Evolutionary conservation across 768 basidiomycete genomes (phyloP).

Genomic region (Rhodotorula kratochvilovae): DNA sequence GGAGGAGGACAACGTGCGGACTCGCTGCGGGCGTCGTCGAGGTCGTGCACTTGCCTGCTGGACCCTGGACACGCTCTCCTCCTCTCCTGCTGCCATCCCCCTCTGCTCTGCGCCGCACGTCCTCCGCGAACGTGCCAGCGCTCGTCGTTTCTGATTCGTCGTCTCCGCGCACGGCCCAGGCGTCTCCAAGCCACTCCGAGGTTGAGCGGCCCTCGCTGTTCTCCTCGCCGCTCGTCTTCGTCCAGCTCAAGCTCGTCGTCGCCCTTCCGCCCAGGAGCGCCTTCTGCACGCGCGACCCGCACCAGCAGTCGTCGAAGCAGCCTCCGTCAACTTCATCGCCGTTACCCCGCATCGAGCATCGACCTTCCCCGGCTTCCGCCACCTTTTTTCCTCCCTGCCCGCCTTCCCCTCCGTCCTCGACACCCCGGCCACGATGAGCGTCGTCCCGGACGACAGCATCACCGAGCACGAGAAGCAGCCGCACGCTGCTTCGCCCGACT

Average conservation of each 20-base stretch:
- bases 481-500: neutral
- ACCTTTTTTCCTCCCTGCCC: neutral
- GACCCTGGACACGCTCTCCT: no score
- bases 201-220: neutral
- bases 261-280: neutral
- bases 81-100: no score
- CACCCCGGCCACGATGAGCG: neutral
- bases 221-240: neutral
- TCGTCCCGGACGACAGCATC: neutral
- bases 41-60: no score
- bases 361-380: neutral
- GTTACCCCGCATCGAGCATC: neutral
- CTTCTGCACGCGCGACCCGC: neutral
- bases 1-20: no score
- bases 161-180: neutral
- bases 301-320: neutral
- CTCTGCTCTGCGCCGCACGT: no score
- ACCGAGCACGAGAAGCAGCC: neutral
- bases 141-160: neutral
- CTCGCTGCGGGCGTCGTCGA: no score
- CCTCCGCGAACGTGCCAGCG: no score
- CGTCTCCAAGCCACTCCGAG: no score
- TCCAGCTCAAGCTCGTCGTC: neutral
- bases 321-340: no score
- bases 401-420: neutral